These are phyloP conservation scores for Rhododendron vialii DNA, from an alignment of 148 eudicot species.

Conservation along the genomic window DNA sequence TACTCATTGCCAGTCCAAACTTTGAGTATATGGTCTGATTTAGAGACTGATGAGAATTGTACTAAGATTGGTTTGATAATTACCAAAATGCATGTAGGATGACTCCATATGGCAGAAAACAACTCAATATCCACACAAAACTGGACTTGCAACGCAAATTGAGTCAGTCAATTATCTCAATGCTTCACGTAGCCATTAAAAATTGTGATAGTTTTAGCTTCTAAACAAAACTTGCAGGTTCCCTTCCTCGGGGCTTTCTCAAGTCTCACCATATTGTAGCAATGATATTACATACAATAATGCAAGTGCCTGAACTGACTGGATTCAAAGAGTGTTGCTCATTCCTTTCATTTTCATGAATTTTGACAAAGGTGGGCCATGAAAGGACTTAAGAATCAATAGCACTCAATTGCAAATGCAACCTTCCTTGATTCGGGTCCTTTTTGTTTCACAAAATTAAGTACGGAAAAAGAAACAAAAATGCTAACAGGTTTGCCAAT, in stretches of 20 bases:
- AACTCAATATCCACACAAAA: background rate
- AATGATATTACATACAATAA: background rate
- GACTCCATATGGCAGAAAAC: background rate
- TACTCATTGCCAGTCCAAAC: slow-evolving; percentile 14
- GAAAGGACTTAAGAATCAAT: background rate
- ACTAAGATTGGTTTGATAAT: background rate
- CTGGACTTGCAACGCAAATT: background rate
- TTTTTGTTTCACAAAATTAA: background rate
- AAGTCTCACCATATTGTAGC: background rate
- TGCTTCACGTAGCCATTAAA: background rate
- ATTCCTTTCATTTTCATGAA: background rate
- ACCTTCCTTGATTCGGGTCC: background rate
- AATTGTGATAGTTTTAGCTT: background rate
- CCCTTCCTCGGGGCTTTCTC: background rate
- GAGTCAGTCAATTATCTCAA: background rate
- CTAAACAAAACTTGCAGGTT: background rate
- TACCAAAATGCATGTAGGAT: background rate
- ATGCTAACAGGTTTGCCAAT: background rate
- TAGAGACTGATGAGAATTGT: slow-evolving; percentile 1
- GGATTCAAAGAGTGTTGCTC: background rate
- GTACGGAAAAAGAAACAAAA: background rate
- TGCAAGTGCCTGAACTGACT: background rate
- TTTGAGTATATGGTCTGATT: slow-evolving; percentile 7
- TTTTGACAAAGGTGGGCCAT: background rate
- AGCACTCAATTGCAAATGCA: background rate